Base-by-base conservation (phyloP, 2,329 filamentous ascomycete species). In the Teratosphaeriaceae sp. region DNA sequence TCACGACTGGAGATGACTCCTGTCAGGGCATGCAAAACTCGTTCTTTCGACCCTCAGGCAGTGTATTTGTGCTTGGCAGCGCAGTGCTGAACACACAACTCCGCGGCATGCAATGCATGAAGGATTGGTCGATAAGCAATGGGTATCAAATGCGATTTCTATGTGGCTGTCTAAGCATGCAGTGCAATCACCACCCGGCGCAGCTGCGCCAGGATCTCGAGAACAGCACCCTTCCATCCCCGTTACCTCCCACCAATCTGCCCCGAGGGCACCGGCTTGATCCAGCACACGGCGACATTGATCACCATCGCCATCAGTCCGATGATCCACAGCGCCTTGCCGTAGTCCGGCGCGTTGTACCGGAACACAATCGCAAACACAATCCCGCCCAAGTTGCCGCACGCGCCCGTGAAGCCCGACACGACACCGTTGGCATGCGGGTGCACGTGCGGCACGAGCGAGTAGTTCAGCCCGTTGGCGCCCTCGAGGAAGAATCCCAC, bases 381-480 rank as follows among this genome's bases (percentile, higher is more conserved):
- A 40, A 95, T 79, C 11, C 89, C 89, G 3, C 89, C 89, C 8
- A 95, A 64, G 57, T 95, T 96, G 1, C 89, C 88, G 7, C 77
- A 73, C 0, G 84, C 88, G 8, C 89, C 89, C 0, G 87, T 83
- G 26, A 85, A 70, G 11, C 88, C 88, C 1, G 83, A 85, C 5
- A 95, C 75, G 43, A 79, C 68, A 63, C 87, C 88, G 63, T 94
- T 95, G 47, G 87, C 85, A 47, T 75, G 76, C 1, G 87, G 86
- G 64, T 89, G 84, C 1, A 94, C 83, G 60, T 95, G 89, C 3
- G 88, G 88, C 19, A 95, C 83, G 5, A 95, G 74, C 0, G 86
- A 79, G 64, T 92, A 95, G 67, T 86, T 92, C 30, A 86, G 81
- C 0, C 89, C 89, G 60, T 95, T 95, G 31, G 81, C 82, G 2